Base-by-base conservation (phyloP, 331 rosid genomes). In the Phaseolus coccineus region DNA sequence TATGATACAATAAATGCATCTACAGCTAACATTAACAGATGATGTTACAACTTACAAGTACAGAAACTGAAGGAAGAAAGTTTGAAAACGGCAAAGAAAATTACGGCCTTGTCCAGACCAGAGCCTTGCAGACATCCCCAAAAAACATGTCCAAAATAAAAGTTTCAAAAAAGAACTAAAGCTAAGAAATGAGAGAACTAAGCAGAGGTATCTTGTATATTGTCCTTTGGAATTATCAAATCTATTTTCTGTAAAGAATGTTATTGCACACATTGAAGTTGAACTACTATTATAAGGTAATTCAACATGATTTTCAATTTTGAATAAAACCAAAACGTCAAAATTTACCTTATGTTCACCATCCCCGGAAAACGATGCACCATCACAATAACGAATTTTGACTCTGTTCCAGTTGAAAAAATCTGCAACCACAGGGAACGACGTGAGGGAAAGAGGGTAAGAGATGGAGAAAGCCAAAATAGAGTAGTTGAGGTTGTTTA, bases 351-450 rank as follows among this genome's bases (percentile, higher is more conserved):
- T 85, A 44, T 89, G 8, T 83, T 93, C 96, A 82, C 84, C 58
- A 77, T 95, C 97, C 76, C 99, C 96, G 9, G 93, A 71, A 71
- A 95, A 95, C 68, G 99, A 93, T 40, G 96, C 99, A 58, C 99
- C 98, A 53, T 95, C 99, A 73, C 99, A 95, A 61, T 93, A 93
- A 35, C 99, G 97, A 74, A 95, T 82, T 88, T 91, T 95, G 5
- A 92, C 91, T 83, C 99, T 84, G 61, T 95, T 95, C 97, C 97
- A 91, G 87, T 91, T 95, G 86, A 84, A 91, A 88, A 95, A 95
- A 82, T 93, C 98, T 95, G 87, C 71, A 84, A 84, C 50, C 78
- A 84, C 50, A 69, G 53, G 22, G 62, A 79, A 74, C 74, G 56
- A 53, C 33, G 58, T 39, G 51, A 82, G 71, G 69, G 27, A 63